These are phyloP conservation scores for Xylaria sp. DNA, from an alignment of 2,329 filamentous ascomycete species.

Conservation along the genomic window DNA sequence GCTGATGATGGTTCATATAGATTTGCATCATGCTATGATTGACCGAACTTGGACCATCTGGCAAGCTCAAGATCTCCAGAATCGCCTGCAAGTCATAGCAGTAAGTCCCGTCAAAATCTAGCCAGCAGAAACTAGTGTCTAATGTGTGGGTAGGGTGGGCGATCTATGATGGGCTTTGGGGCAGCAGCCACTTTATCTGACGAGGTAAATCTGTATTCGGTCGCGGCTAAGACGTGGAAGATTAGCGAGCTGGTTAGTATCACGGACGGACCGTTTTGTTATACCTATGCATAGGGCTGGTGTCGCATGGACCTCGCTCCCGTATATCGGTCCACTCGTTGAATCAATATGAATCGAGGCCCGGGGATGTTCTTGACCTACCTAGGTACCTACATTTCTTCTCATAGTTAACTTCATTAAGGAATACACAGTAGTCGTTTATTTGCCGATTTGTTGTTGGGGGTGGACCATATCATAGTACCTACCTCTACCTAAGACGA, in stretches of 20 bases:
- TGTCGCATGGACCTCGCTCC: background rate
- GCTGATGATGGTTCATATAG: background rate
- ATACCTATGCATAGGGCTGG: conserved; percentile 31
- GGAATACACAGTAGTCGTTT: too few species aligned
- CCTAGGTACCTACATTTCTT: too few species aligned
- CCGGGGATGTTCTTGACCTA: too few species aligned
- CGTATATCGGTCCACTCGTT: too few species aligned
- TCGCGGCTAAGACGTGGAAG: conserved; percentile 22
- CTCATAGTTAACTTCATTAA: too few species aligned
- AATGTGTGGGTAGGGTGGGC: conserved; percentile 13
- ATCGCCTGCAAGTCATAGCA: conserved; percentile 27
- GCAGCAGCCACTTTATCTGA: conserved; percentile 15
- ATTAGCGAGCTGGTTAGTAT: conserved; percentile 39
- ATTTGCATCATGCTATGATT: conserved; percentile 28
- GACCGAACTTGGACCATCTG: conserved; percentile 27
- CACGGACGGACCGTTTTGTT: conserved; percentile 39
- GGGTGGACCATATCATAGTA: too few species aligned
- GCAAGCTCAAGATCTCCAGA: conserved; percentile 26
- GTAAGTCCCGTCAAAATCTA: conserved; percentile 20
- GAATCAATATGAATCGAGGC: too few species aligned
- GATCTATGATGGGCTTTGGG: conserved; percentile 20
- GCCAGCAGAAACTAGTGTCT: background rate
- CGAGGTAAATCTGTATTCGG: conserved; percentile 21
- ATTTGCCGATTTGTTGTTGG: too few species aligned
- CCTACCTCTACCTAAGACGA: too few species aligned